These are phyloP conservation scores for Lycium ferocissimum DNA, from an alignment of 257 asterid species.

Conservation along the genomic window DNA sequence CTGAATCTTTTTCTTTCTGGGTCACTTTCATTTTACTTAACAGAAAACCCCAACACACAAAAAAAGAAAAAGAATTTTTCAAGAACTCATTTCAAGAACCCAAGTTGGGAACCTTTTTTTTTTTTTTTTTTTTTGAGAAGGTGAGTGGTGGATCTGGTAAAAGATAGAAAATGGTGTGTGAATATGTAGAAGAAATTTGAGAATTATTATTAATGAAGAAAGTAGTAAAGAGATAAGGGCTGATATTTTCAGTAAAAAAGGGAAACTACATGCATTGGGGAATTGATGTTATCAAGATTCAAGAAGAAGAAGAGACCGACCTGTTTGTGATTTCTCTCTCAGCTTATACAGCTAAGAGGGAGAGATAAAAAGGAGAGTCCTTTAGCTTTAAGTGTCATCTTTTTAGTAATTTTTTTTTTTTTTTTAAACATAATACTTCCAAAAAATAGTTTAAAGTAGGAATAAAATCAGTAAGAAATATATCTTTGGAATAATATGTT, in stretches of 20 bases:
- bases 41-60: neutral
- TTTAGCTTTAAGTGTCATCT: slow-evolving; percentile 1
- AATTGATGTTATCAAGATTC: neutral
- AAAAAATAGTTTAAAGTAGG: neutral
- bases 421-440: neutral
- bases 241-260: neutral
- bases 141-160: slow-evolving; percentile 12
- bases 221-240: neutral
- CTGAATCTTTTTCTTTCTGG: slow-evolving; percentile 43
- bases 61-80: neutral
- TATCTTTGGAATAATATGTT: too few relatives aligned
- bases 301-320: neutral
- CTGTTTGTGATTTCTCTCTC: neutral
- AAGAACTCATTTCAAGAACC: neutral
- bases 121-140: neutral
- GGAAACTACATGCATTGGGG: slow-evolving; percentile 8
- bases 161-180: neutral
- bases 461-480: neutral
- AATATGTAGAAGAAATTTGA: neutral
- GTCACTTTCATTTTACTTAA: slow-evolving; percentile 42
- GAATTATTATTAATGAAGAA: neutral
- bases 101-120: neutral
- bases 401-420: neutral
- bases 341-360: slow-evolving; percentile 13
- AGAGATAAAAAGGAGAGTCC: neutral